Evolutionary conservation across 2,329 filamentous ascomycete species (phyloP).

Genomic region (Alternaria sp.): DNA sequence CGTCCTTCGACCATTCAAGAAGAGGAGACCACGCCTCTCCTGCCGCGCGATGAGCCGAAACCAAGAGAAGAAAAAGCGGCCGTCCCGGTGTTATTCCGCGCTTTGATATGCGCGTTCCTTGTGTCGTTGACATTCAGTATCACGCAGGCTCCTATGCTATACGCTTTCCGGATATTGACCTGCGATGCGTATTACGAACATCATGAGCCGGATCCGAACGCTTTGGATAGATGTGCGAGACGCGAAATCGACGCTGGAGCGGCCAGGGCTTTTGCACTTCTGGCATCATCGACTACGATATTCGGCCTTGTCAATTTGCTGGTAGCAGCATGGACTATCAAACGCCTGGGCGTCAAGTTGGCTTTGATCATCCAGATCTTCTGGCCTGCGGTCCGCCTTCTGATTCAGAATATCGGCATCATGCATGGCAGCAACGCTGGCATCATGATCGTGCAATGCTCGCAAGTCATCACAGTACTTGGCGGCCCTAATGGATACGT

Average conservation of each 20-base stretch:
- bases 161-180: conserved; percentile 74
- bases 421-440: conserved; percentile 65
- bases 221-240: conserved; percentile 63
- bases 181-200: conserved; percentile 72
- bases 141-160: conserved; percentile 61
- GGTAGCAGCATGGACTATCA: conserved; percentile 70
- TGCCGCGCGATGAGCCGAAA: conserved; percentile 16
- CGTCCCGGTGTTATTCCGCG: conserved; percentile 48
- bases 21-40: conserved; percentile 25
- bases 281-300: conserved; percentile 71
- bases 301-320: conserved; percentile 73
- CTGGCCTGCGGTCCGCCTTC: conserved; percentile 68
- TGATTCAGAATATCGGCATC: conserved; percentile 70
- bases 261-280: conserved; percentile 67
- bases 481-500: conserved; percentile 74
- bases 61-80: conserved; percentile 15
- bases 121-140: conserved; percentile 61
- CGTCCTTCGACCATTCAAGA: conserved; percentile 6
- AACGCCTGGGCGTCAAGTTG: conserved; percentile 67
- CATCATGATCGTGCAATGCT: conserved; percentile 71
- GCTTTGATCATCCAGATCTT: conserved; percentile 69
- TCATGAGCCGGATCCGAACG: conserved; percentile 55
- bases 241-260: conserved; percentile 70
- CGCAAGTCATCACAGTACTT: conserved; percentile 70
- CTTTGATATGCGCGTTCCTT: conserved; percentile 66